Evolutionary conservation across 352 stramenopile genomes (phyloP), one percentile per base, ranked within the genome.

Genomic region (Phytophthora sojae): DNA sequence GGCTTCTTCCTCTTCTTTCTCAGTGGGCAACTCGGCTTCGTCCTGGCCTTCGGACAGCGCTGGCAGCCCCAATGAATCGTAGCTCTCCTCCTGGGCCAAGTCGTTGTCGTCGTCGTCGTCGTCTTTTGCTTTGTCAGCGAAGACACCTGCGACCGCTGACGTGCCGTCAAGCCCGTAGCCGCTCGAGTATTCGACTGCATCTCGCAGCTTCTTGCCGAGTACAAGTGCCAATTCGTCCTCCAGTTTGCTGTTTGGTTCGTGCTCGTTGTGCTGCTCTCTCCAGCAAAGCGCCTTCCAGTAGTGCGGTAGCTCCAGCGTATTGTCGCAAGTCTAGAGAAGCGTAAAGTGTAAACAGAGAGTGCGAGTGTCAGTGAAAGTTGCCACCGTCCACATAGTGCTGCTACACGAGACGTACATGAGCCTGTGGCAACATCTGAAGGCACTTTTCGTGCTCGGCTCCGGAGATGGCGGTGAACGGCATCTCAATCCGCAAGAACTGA

Each of bases 401-500:
- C 29, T 39, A 37, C n/a, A 56, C 14, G n/a, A 37, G 21, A 80
- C 81, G 51, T 81, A 92, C 86, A 69, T 94, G 86, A 29, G 86
- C 83, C 39, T 94, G 86, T 5, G 86, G 84, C 1, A 92, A 78
- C 86, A 94, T 91, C 6, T 79, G 72, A 26, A 92, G 54, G 25
- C 76, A 80, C 61, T 79, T 90, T 35, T 68, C 52, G 49, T 80
- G 73, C 4, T 91, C 86, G 5, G 23, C 47, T 4, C 70, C 60
- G 3, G 84, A 82, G n/a, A 82, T 52, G 2, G 68, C 71, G 26
- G 78, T 70, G 53, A 94, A 91, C 1, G 86, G 84, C 84, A 94
- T 91, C 69, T 94, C 86, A 9, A 94, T 91, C 29, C 83, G 82
- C 9, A 94, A 67, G 39, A 94, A 94, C 86, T 93, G 52, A 25